Conservation (phyloP, 2,329 filamentous ascomycete species). For the Cladosporium cucumerinum region DNA sequence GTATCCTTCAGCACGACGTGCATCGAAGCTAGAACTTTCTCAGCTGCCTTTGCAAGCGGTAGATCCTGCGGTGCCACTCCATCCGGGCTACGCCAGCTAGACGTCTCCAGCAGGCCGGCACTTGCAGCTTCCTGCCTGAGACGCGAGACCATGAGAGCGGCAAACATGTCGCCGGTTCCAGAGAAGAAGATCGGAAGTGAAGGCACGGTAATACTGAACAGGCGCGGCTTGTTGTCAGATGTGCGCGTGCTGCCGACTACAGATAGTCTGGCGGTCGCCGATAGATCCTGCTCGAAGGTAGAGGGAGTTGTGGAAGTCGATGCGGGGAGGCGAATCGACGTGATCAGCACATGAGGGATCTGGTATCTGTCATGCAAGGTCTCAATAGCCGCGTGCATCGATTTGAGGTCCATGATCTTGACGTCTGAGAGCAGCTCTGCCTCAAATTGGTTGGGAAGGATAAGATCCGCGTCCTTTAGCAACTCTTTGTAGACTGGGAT, state of each 20-base stretch:
- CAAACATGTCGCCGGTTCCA: constrained; percentile 98
- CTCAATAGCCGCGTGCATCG: constrained; percentile 70
- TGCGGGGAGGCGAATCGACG: constrained; percentile 70
- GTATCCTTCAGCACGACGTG: constrained; percentile 74
- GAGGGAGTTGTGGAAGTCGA: constrained; percentile 46
- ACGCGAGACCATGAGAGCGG: constrained; percentile 80
- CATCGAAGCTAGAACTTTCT: constrained; percentile 91
- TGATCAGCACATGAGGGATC: constrained; percentile 88
- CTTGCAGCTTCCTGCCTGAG: constrained; percentile 74
- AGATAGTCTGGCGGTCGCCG: constrained; percentile 33
- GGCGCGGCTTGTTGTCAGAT: constrained; percentile 62
- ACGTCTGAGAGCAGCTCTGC: constrained; percentile 89
- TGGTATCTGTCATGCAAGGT: constrained; percentile 63
- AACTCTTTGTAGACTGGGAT: constrained; percentile 85
- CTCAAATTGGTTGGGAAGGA: constrained; percentile 95
- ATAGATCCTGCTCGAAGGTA: constrained; percentile 18
- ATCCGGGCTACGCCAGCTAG: constrained; percentile 76
- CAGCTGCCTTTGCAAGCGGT: constrained; percentile 76
- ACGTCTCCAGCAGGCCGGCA: constrained; percentile 50
- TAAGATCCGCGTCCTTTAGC: constrained; percentile 78
- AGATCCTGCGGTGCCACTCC: constrained; percentile 65
- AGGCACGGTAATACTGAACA: constrained; percentile 85
- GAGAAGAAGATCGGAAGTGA: constrained; percentile 91
- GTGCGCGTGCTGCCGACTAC: constrained; percentile 76
- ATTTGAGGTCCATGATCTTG: constrained; percentile 71